Conservation (phyloP, 306 rosid species). For the Calophaca sinica region DNA sequence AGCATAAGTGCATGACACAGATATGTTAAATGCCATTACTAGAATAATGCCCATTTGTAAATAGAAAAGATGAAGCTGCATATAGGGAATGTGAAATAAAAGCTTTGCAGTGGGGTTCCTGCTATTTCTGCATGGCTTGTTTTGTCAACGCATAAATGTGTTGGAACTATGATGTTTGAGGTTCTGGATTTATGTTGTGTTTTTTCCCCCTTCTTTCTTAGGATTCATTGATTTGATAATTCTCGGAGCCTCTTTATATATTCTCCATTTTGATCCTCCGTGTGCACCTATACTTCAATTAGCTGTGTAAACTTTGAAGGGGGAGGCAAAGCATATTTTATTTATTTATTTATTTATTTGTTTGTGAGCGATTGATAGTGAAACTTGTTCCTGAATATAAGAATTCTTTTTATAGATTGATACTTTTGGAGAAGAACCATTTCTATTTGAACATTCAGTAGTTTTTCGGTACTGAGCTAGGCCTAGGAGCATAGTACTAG, state of each 20-base stretch:
- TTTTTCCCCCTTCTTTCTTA: not conserved
- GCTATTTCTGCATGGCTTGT: constrained; percentile 31
- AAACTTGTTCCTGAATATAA: constrained; percentile 5
- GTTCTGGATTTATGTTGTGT: constrained; percentile 29
- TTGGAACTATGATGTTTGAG: constrained; percentile 2
- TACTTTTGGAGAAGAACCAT: constrained; percentile 11
- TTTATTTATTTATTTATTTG: not conserved
- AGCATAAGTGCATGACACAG: not conserved
- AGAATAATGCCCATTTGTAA: not conserved
- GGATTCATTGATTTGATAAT: constrained; percentile 23
- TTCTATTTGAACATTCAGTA: constrained; percentile 28
- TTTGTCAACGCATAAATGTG: constrained; percentile 10
- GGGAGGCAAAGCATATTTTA: not conserved
- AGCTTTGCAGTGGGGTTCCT: constrained; percentile 24
- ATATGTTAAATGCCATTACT: constrained; percentile 34
- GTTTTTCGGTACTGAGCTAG: constrained; percentile 6
- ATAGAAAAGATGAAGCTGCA: constrained; percentile 13
- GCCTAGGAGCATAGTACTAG: constrained; percentile 21
- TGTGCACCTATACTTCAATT: constrained; percentile 19
- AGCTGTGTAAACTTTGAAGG: not conserved
- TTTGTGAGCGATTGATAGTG: constrained; percentile 16
- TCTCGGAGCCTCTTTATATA: not conserved
- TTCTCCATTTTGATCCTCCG: constrained; percentile 23
- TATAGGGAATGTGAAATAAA: constrained; percentile 25
- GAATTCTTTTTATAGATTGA: constrained; percentile 18